Conservation (phyloP, 2,329 filamentous ascomycete genomes). For the Alternaria consortialis region DNA sequence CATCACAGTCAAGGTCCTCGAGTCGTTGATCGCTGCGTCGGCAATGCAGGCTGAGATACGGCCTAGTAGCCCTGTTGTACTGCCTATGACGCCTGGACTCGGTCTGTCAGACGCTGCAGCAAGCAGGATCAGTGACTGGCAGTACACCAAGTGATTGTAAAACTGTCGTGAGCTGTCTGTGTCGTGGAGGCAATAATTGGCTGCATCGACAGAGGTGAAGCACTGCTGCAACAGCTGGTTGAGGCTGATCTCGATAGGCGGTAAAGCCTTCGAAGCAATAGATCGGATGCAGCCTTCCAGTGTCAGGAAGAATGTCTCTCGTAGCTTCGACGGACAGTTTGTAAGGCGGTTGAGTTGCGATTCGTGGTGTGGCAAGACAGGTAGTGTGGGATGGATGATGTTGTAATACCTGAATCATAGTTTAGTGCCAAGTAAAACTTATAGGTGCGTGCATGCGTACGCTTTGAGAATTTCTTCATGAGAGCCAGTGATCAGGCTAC, state of each 20-base stretch:
- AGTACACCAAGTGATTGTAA: constrained; percentile 47
- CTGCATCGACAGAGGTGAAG: constrained; percentile 40
- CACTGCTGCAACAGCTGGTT: constrained; percentile 43
- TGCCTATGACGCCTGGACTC: constrained; percentile 37
- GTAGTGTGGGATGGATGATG: constrained; percentile 47
- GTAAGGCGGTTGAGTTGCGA: constrained; percentile 46
- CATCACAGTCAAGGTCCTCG: constrained; percentile 32
- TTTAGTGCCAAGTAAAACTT: constrained; percentile 21
- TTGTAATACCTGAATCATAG: constrained; percentile 42
- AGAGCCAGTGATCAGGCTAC: constrained; percentile 45
- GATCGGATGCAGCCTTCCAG: constrained; percentile 47
- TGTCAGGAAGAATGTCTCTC: constrained; percentile 48
- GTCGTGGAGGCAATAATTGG: constrained; percentile 40
- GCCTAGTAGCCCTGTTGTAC: constrained; percentile 41
- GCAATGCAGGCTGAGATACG: constrained; percentile 43
- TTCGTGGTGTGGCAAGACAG: constrained; percentile 46
- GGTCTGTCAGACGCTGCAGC: constrained; percentile 46
- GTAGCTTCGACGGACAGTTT: constrained; percentile 45
- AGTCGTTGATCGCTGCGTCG: constrained; percentile 45
- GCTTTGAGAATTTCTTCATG: constrained; percentile 49
- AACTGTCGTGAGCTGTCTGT: constrained; percentile 39
- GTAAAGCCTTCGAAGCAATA: constrained; percentile 39
- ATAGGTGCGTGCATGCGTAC: constrained; percentile 26
- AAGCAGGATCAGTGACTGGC: constrained; percentile 44
- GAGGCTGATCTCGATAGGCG: constrained; percentile 35